phyloP scores from a whole-genome alignment of 2,329 filamentous ascomycete species.

The Stagonosporopsis tanaceti region DNA sequence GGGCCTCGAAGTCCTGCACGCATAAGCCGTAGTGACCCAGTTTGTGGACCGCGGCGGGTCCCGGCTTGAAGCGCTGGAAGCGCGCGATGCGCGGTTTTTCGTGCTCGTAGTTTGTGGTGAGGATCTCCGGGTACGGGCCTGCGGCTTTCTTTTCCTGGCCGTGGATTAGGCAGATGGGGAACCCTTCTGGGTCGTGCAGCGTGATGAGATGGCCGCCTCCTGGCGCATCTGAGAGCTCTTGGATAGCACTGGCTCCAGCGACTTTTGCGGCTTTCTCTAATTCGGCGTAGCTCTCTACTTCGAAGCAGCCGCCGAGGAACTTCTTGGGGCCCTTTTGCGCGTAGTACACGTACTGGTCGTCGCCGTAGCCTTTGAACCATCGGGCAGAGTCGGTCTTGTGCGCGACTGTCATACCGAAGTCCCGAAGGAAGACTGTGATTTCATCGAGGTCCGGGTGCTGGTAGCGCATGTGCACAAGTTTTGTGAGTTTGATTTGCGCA shows the following conservation, averaged over 20 bases:
- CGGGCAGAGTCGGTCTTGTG: conserved; percentile 48
- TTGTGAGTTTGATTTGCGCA: conserved; percentile 57
- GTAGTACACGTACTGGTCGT: conserved; percentile 67
- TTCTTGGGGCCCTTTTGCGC: conserved; percentile 59
- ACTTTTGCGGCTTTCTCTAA: conserved; percentile 59
- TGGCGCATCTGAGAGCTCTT: conserved; percentile 60
- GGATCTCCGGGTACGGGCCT: conserved; percentile 60
- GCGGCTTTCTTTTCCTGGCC: conserved; percentile 59
- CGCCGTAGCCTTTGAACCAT: conserved; percentile 69
- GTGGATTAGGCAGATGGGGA: conserved; percentile 65
- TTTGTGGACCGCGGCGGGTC: conserved; percentile 60
- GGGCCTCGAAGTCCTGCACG: conserved; percentile 47
- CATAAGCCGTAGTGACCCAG: conserved; percentile 59
- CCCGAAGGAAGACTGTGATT: conserved; percentile 56
- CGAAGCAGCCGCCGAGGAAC: conserved; percentile 67
- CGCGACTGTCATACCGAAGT: conserved; percentile 48
- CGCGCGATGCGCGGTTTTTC: conserved; percentile 58
- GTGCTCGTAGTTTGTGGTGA: conserved; percentile 52
- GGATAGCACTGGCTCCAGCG: conserved; percentile 57
- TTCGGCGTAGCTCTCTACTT: conserved; percentile 64
- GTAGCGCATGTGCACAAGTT: conserved; percentile 62
- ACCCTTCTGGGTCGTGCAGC: conserved; percentile 59
- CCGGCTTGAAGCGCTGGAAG: conserved; percentile 62
- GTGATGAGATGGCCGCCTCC: conserved; percentile 62
- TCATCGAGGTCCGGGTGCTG: conserved; percentile 60